Base-by-base conservation (phyloP, 306 rosid species). In the Luffa acutangula region DNA sequence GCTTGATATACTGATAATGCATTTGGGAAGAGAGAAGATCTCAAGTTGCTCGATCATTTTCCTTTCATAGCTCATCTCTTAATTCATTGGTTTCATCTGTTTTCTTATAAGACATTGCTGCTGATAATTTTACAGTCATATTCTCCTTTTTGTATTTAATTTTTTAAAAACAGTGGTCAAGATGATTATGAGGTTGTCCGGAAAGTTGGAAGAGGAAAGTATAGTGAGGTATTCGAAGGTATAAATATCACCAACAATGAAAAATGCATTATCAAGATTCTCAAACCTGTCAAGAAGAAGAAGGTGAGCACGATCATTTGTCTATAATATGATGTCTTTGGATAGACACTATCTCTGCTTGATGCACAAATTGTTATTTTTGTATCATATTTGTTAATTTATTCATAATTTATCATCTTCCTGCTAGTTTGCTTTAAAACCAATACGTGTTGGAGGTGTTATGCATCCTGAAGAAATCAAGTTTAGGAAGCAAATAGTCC, bases 261-360 rank as follows among this genome's bases (percentile, higher is more conserved):
- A 83, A 91, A 92, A 43, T 94, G 98, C 83, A 59, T 92, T 77
- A 94, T 94, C 89, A 94, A 94, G 94, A 94, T 92, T 84, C 97
- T 94, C 79, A 94, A 94, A 90, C 98, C 98, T 79, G 98, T 94
- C 20, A 94, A 94, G 95, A 94, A 94, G 84, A 94, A 94, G 95
- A 94, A 74, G 76, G 81, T 79, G 71, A 85, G 48, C 57, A 63
- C 42, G 46, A 20, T 76, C 31, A 2, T 43, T 43, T 52, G 34
- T 43, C 36, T 37, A 13, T 3, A 17, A 9, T 52, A 57, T 7
- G 25, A 49, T 33, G 12, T 18, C 20, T 65, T 18, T 67, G 52
- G 37, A 43, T 41, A 69, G 56, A 2, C 18, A 11, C 12, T 7
- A 33, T 20, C 31, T 77, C 3, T 39, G 67, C 62, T 51, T 7